Base-by-base conservation (phyloP, 2,329 filamentous ascomycete genomes). In the Verticillium nubilum region DNA sequence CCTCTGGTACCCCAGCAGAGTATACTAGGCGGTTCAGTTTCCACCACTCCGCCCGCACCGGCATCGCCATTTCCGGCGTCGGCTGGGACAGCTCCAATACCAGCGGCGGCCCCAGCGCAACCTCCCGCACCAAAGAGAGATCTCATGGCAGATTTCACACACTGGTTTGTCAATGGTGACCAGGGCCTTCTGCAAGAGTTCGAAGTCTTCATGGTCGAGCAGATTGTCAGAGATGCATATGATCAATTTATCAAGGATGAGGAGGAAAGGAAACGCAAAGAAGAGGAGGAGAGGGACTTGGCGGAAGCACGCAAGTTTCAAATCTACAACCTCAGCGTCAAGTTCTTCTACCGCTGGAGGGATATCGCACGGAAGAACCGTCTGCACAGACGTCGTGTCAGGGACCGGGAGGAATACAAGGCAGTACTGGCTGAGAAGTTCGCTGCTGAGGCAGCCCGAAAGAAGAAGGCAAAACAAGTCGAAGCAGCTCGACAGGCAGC, bases 281-380 rank as follows among this genome's bases (percentile, higher is more conserved):
- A 83, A 59, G 81, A 83, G 64, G 80, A 84, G 47, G 76, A 77
- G 19, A 56, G 68, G 62, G 66, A 79, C 66, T 52, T 80, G 69
- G 75, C 74, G 2, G 71, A 81, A 58, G 82, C 82, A 15, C 72
- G 75, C 17, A 69, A 73, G n/a, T 84, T 81, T 63, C 76, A 80
- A 37, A 66, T 64, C 3, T 79, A 82, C 66, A 84, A 75, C 58
- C 72, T 86, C 29, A 71, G 74, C 13, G 71, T 85, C 60, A 84
- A 79, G 54, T 86, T 76, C 67, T 85, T 86, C 61, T 85, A 85
- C 64, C 74, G 74, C 19, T 86, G 84, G 84, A 80, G 77, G 55
- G 68, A 79, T 15, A 76, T 71, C 42, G 80, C 79, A 9, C 76
- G 82, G 13, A 74, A 78, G 53, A 76, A 75, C 19, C 76, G 79